phyloP scores from a whole-genome alignment of 2,329 filamentous ascomycete genomes.

The Aureobasidium sp. region DNA sequence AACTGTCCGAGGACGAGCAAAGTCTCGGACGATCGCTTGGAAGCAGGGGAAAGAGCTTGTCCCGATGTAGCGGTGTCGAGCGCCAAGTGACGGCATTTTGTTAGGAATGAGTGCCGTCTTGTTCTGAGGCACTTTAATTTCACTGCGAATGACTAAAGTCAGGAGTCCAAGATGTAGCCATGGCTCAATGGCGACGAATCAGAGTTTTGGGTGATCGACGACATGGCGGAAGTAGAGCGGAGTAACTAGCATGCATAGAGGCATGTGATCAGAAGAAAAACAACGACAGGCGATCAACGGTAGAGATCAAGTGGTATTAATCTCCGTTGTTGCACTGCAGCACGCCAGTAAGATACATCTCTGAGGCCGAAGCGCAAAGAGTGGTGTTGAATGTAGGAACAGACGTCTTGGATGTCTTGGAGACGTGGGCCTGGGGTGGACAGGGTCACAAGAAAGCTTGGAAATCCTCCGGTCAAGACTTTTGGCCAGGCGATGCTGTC shows the following conservation, averaged over 20 bases:
- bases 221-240: constrained; percentile 7
- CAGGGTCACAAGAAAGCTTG: constrained; percentile 12
- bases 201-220: constrained; percentile 5
- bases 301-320: neutral
- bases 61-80: neutral
- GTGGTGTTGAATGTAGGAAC: neutral
- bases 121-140: constrained; percentile 2
- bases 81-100: constrained; percentile 7
- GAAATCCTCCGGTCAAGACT: constrained; percentile 7
- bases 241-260: neutral
- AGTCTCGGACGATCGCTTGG: neutral
- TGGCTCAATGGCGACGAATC: constrained; percentile 1
- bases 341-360: neutral
- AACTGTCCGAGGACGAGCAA: neutral
- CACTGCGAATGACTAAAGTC: constrained; percentile 6
- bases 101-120: constrained; percentile 10
- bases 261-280: constrained; percentile 2
- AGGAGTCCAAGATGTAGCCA: neutral
- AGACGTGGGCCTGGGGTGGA: neutral
- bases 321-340: constrained; percentile 7
- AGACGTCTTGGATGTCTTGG: constrained; percentile 3
- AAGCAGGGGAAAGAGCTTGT: neutral
- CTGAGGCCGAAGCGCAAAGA: neutral
- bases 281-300: constrained; percentile 5
- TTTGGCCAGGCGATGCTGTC: constrained; percentile 2